Evolutionary conservation across 148 eudicot species (phyloP), one percentile per base, ranked within the genome.

Genomic region (Heliosperma pusillum): DNA sequence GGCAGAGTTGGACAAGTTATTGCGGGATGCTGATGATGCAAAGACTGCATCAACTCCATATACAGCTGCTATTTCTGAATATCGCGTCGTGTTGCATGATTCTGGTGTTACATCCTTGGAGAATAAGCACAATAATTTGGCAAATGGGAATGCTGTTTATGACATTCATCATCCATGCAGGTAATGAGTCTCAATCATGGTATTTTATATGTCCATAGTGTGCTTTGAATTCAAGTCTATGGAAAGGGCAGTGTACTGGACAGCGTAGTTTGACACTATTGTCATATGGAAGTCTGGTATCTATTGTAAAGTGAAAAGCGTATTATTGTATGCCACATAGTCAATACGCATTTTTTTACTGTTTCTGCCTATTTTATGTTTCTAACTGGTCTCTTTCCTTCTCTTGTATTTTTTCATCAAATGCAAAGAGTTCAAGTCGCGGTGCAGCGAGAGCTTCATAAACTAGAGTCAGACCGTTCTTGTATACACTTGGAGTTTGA

Each of bases 111-210:
- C 75, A 68, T 30, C 80, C 74, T 65, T 56, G 53, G 85, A 86
- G 76, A 83, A 82, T 58, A 80, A 80, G 59, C 58, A 70, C 66
- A 65, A 59, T 64, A 74, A 53, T 77, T 52, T 80, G 74, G 75
- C 87, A 26, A 90, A 92, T 74, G 97, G 96, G 21, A 82, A 86
- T 79, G 71, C 84, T 73, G 71, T 85, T 55, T 87, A 83, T 85
- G 97, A 92, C 82, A 83, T 88, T 72, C 97, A 92, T 66, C 97
- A 92, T 84, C 97, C 97, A 20, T 92, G 97, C 97, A 88, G 90
- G 97, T 92, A 90, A n/a, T 59, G 24, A 60, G 2, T 69, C 22
- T 63, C 57, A 40, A 17, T 19, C 71, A n/a, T 74, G 13, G 16
- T 62, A 26, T 24, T 62, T 21, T 75, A 3, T 26, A 58, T 27